Base-by-base conservation (phyloP, 352 stramenopile genomes). In the Phytophthora parvispora region DNA sequence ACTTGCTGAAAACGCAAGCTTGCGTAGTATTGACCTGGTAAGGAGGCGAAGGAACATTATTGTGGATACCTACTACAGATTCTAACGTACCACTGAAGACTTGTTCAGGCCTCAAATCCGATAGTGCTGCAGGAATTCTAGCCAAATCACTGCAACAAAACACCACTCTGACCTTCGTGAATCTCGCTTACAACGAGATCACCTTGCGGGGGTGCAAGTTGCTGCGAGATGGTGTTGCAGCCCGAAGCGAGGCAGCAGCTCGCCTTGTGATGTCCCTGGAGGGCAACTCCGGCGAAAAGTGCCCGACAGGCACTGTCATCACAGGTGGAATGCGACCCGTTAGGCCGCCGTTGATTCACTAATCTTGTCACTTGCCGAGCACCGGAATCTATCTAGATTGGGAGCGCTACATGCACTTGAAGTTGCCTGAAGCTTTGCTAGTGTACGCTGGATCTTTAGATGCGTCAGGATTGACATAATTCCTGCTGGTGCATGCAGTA, bases 141-240 rank as follows among this genome's bases (percentile, higher is more conserved):
- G 79, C 81, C 5, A 80, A 80, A 36, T 74, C 78, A 13, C 32
- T 94, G 1, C 72, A 75, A 22, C 34, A 76, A 50, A 88, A 92
- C 47, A 52, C 34, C 1, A 60, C 73, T 45, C 73, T 94, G 32
- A 69, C 51, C 6, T 75, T 80, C 32, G 54, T 93, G 48, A 83
- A 94, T 64, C 67, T 92, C 18, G 80, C 80, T 20, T 92, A 94
- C 82, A 94, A 94, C 56, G 83, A 89, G 60, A 86, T 94, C 68
- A 94, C 87, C 3, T 63, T 94, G 25, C 84, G 84, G 10, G 85
- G 87, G 2, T 93, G 84, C 67, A 94, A 94, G 49, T 36, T 86
- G 27, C 77, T 94, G 18, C 80, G 81, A 53, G 85, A 94, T 48
- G 83, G 78, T 6, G 71, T 75, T 31, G 56, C 62, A 22, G 53